phyloP scores from a whole-genome alignment of 345 rosid species.

The Sonneratia caseolaris region DNA sequence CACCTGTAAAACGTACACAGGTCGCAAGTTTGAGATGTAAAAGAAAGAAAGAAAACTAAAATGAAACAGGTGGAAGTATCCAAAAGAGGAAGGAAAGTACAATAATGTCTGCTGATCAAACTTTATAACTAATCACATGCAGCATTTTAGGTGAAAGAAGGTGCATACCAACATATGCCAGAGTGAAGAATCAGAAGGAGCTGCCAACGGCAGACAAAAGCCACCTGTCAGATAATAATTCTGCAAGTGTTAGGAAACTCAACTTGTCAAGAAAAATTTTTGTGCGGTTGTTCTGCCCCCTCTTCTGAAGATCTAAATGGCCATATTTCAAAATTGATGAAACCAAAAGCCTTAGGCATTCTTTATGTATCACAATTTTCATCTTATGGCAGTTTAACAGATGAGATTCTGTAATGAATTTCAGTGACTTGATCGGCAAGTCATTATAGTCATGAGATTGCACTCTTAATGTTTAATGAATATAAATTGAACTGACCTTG shows the following conservation, averaged over 20 bases:
- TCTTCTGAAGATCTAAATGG: background rate
- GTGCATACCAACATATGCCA: slow-evolving; percentile 70
- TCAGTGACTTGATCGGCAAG: too few species aligned
- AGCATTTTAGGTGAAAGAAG: slow-evolving; percentile 9
- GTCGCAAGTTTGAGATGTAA: background rate
- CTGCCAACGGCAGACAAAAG: slow-evolving; percentile 72
- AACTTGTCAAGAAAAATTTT: background rate
- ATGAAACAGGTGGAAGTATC: background rate
- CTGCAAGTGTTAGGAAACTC: background rate
- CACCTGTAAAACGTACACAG: background rate
- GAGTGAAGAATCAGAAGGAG: slow-evolving; percentile 75
- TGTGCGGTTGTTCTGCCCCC: background rate
- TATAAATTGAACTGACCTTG: slow-evolving; percentile 26
- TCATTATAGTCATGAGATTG: too few species aligned
- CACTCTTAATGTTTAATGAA: too few species aligned
- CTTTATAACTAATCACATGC: background rate
- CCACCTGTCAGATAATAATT: slow-evolving; percentile 59
- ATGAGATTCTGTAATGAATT: background rate
- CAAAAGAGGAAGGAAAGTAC: background rate
- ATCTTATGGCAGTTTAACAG: background rate
- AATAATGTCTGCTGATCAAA: background rate
- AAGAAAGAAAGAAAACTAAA: background rate
- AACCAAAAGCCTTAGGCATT: background rate
- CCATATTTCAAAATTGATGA: background rate
- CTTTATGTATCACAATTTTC: background rate